These are phyloP conservation scores for Ustilago esculenta DNA, from an alignment of 1,284 basidiomycete species.

Conservation along the genomic window DNA sequence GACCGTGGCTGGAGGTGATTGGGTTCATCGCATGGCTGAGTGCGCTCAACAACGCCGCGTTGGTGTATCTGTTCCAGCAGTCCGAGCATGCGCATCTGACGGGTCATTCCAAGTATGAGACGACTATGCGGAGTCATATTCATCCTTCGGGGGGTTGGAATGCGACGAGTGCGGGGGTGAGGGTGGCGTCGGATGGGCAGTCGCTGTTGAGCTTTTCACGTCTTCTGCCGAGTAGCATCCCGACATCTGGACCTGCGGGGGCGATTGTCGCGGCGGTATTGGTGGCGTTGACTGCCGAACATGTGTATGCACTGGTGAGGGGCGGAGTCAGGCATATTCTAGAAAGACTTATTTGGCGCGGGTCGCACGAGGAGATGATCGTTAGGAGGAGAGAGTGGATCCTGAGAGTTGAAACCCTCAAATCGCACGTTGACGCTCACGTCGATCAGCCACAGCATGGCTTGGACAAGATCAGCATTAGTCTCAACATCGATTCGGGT, in stretches of 20 bases:
- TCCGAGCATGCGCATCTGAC: conserved; percentile 20
- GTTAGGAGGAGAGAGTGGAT: conserved; percentile 59
- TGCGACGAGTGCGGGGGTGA: background rate
- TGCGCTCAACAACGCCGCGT: conserved; percentile 54
- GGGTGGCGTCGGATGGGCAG: conserved; percentile 2
- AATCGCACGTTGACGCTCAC: conserved; percentile 14
- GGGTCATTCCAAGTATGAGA: conserved; percentile 49
- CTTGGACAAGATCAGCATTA: too few relatives aligned
- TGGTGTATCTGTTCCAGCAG: conserved; percentile 60
- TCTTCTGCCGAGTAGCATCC: conserved; percentile 44
- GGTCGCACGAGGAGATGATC: conserved; percentile 53
- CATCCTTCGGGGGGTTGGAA: conserved; percentile 20
- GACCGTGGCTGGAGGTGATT: conserved; percentile 90
- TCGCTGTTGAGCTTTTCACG: conserved; percentile 42
- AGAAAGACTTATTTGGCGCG: conserved; percentile 58
- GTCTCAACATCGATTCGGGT: too few relatives aligned
- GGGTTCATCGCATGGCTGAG: conserved; percentile 54
- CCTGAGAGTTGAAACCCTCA: conserved; percentile 39
- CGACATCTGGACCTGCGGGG: conserved; percentile 32
- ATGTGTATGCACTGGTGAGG: conserved; percentile 55
- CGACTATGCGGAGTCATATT: conserved; percentile 51
- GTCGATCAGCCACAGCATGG: conserved; percentile 1
- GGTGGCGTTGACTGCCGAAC: conserved; percentile 61
- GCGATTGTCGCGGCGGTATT: conserved; percentile 57
- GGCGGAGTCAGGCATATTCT: conserved; percentile 53